Evolutionary conservation across 2,329 filamentous ascomycete genomes (phyloP), one percentile per base, ranked within the genome.

Genomic region (Chalaropsis thielavioides): DNA sequence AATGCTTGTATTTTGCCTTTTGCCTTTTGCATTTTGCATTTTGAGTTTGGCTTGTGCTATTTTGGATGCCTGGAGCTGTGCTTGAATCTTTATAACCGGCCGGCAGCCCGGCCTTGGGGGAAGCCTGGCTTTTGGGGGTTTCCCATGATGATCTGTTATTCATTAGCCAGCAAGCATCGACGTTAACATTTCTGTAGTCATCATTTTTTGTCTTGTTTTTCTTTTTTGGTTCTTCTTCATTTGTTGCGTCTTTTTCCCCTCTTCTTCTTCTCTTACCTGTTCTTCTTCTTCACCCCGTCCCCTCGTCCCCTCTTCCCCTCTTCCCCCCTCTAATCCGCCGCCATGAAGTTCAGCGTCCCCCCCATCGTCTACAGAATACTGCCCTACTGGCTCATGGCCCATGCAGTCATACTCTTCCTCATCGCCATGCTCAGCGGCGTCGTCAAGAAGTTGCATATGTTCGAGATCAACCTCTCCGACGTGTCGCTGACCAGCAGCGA

Each of bases 351-450:
- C 24, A 51, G 27, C n/a, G 19, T 19, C 24, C 51, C 22, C 22
- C 63, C 41, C 22, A 17, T 40, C 54, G 24, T 51, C 13, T 31
- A 41, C 49, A 61, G 35, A 61, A 56, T 56, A 22, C 51, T 56
- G 51, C 51, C 51, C 11, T 27, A 27, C 51, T 56, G 51, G 51
- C 11, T 56, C 22, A 24, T 56, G 51, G 51, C 11, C 51, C 51
- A 56, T 68, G 87, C 88, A 67, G 79, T 96, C 71, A 77, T 94
- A 71, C 88, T 87, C 70, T 75, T 87, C 69, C 75, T 85, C 68
- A 77, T 85, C 59, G 82, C 78, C 17, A 79, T 79, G 58, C 77
- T 84, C 61, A 78, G 79, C 35, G 83, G 82, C 66, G 76, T 85
- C 44, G 74, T 79, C 66, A 78, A 81, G 76, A 82, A 83, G 72